These are phyloP conservation scores for Solanum medicagineum DNA, from an alignment of 257 asterid species.

Conservation along the genomic window DNA sequence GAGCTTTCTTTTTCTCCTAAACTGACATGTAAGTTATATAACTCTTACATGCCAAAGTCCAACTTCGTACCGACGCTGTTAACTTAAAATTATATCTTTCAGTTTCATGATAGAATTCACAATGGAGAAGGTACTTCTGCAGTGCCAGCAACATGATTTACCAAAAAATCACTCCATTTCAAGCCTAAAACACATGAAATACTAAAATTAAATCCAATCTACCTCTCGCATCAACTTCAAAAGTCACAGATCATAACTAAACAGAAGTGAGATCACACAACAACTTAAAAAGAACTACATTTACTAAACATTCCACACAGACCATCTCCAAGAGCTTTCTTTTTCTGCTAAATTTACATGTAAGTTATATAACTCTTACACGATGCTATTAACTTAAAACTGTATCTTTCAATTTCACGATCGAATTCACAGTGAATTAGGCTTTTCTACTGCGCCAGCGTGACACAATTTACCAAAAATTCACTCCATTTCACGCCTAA, in stretches of 20 bases:
- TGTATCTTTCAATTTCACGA: not conserved
- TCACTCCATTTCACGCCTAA: not conserved
- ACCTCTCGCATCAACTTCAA: not conserved
- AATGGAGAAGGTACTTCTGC: not conserved
- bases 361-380: not conserved
- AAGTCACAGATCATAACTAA: not conserved
- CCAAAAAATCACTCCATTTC: not conserved
- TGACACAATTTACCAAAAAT: not conserved
- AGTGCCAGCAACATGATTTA: not conserved
- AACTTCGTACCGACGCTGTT: not conserved
- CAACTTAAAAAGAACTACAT: not conserved
- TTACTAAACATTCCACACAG: not conserved
- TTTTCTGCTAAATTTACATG: not conserved
- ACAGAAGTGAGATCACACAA: not conserved
- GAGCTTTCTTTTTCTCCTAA: not conserved
- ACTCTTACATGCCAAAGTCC: not conserved
- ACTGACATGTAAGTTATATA: not conserved
- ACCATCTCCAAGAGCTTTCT: not conserved
- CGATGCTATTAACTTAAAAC: not conserved
- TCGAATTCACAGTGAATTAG: not conserved
- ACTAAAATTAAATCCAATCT: not conserved
- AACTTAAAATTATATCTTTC: not conserved
- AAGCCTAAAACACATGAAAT: not conserved
- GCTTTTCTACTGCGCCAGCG: not conserved
- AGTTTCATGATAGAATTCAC: not conserved